A percentile compares a stretch with the other conserved stretches of the same genome.
Conservation (phyloP, 768 basidiomycete genomes). For the Phaffia tasmanica region DNA sequence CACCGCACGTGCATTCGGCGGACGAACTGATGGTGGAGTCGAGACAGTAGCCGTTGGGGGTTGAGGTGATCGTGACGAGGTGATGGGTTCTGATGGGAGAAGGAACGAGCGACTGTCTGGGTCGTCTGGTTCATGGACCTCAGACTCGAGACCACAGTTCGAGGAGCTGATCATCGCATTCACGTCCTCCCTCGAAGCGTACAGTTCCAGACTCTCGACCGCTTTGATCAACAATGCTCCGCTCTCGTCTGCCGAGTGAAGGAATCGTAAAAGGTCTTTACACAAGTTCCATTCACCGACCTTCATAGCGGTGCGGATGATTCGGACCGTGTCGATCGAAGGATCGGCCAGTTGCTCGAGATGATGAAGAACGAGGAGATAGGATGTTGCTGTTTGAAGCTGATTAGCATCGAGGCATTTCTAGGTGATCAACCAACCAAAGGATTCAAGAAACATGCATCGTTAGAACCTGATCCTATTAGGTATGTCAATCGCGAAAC, state of each 20-base stretch:
- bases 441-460: not conserved
- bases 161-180: too few species aligned
- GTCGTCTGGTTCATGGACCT: too few species aligned
- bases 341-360: constrained; percentile 72
- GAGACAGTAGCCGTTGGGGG: too few species aligned
- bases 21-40: too few species aligned
- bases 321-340: constrained; percentile 56
- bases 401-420: constrained; percentile 59
- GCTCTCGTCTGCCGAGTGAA: constrained; percentile 82
- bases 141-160: too few species aligned
- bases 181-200: not conserved
- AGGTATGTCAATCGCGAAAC: too few species aligned
- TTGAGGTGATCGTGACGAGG: too few species aligned
- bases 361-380: constrained; percentile 84
- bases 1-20: too few species aligned
- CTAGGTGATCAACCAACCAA: constrained; percentile 39
- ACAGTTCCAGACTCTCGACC: constrained; percentile 14
- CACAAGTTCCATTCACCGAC: constrained; percentile 81
- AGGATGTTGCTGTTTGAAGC: constrained; percentile 79
- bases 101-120: too few species aligned
- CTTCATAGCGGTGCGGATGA: constrained; percentile 63
- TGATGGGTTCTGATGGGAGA: too few species aligned
- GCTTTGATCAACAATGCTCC: constrained; percentile 49
- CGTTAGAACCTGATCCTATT: not conserved
- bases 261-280: constrained; percentile 79